These are phyloP conservation scores for Entonaema liquescens DNA, from an alignment of 495 filamentous ascomycete genomes.

Conservation along the genomic window DNA sequence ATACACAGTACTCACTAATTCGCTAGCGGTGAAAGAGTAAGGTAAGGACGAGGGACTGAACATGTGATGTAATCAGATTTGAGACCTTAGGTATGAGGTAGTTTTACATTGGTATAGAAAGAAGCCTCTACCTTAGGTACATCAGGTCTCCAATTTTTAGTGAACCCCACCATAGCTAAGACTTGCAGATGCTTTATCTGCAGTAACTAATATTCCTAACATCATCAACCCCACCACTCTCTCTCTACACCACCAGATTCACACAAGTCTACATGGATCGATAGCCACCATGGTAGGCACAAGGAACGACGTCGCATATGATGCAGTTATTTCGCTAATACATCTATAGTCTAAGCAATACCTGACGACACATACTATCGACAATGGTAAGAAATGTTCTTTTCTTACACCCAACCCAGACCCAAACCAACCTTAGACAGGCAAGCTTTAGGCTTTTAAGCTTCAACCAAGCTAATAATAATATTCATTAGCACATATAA, in stretches of 20 bases:
- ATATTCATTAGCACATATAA: slow-evolving; percentile 72
- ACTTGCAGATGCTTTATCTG: background rate
- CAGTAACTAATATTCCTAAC: slow-evolving; percentile 6
- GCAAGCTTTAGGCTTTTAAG: background rate
- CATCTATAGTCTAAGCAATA: slow-evolving; percentile 91
- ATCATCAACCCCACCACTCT: slow-evolving; percentile 35
- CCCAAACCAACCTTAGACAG: background rate
- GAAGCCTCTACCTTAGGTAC: background rate
- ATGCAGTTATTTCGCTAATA: background rate
- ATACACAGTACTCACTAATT: background rate
- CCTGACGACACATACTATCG: slow-evolving; percentile 86
- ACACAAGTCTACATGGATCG: slow-evolving; percentile 20
- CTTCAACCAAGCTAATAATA: slow-evolving; percentile 8
- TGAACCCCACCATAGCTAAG: slow-evolving; percentile 27
- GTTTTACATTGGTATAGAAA: background rate
- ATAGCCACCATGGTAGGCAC: slow-evolving; percentile 33
- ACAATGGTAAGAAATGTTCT: slow-evolving; percentile 70
- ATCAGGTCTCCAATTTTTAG: background rate
- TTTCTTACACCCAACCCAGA: background rate
- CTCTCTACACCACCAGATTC: slow-evolving; percentile 18
- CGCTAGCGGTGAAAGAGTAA: background rate
- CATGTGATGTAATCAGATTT: background rate
- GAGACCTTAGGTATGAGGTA: background rate
- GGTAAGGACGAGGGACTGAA: background rate
- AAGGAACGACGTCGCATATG: background rate